Percentiles rank a stretch among this genome's conserved stretches.
phyloP scores from a whole-genome alignment of 768 basidiomycete species.

The Pholiota molesta region DNA sequence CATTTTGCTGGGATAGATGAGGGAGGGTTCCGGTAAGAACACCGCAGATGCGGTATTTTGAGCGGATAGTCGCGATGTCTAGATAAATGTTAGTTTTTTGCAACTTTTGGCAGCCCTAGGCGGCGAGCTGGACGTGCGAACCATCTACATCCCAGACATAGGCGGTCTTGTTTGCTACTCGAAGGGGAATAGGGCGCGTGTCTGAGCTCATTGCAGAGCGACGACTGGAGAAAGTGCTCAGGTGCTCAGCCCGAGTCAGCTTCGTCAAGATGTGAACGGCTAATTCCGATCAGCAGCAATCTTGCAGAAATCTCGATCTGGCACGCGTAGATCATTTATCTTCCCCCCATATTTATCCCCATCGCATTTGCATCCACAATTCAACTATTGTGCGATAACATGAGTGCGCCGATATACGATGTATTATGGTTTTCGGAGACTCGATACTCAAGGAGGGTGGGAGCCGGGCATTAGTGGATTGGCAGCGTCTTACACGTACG shows the following conservation, averaged over 20 bases:
- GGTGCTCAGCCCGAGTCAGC: too few species aligned
- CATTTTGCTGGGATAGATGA: constrained; percentile 94
- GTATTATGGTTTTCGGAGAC: constrained; percentile 80
- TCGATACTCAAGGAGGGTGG: constrained; percentile 75
- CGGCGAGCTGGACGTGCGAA: constrained; percentile 29
- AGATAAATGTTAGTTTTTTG: constrained; percentile 10
- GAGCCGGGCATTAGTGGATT: constrained; percentile 55
- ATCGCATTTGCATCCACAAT: background rate
- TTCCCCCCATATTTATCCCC: background rate
- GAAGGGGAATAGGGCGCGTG: constrained; percentile 54
- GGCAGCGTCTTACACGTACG: constrained; percentile 69
- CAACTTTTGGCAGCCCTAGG: background rate
- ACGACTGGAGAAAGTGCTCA: constrained; percentile 6
- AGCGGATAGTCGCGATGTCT: constrained; percentile 85
- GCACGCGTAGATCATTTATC: background rate
- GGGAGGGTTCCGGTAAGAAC: constrained; percentile 90
- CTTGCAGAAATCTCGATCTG: background rate
- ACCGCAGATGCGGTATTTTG: constrained; percentile 82
- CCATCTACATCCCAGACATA: constrained; percentile 92
- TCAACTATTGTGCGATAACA: constrained; percentile 26
- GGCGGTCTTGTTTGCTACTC: constrained; percentile 77
- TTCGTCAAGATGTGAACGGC: background rate
- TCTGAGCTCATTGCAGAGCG: constrained; percentile 19
- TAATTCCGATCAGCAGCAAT: background rate
- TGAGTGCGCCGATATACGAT: constrained; percentile 65